Evolutionary conservation across 2,329 filamentous ascomycete species (phyloP).

Genomic region (Fusarium sacchari): DNA sequence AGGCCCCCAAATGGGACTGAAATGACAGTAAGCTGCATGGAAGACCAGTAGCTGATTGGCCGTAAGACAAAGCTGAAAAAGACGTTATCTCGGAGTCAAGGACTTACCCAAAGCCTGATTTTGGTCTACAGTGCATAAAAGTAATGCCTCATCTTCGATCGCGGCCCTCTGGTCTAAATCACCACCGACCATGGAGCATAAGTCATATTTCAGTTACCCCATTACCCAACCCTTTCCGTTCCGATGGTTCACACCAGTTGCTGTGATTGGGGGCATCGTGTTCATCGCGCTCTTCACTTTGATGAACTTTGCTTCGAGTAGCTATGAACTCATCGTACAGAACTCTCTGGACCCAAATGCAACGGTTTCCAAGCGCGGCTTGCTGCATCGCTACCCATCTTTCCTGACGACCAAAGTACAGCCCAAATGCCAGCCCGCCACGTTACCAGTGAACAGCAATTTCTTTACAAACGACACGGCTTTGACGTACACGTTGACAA

Average conservation of each 20-base stretch:
- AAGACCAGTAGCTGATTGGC: not conserved
- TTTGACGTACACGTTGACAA: not conserved
- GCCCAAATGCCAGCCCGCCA: not conserved
- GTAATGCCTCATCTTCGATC: not conserved
- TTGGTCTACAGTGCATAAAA: not conserved
- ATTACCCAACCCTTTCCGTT: not conserved
- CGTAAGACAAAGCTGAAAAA: not conserved
- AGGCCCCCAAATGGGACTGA: not conserved
- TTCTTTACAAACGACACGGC: not conserved
- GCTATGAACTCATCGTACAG: not conserved
- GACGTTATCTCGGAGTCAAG: not conserved
- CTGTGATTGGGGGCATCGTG: not conserved
- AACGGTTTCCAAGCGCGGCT: not conserved
- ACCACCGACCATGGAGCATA: not conserved
- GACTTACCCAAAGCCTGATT: not conserved
- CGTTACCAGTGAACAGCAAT: not conserved
- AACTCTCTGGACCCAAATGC: not conserved
- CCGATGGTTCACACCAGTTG: not conserved
- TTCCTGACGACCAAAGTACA: not conserved
- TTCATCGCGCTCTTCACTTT: not conserved
- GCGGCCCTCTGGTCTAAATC: rapidly evolving
- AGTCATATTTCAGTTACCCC: not conserved
- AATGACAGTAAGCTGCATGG: not conserved
- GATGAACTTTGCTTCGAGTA: not conserved
- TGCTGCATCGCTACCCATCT: not conserved